phyloP scores from a whole-genome alignment of 1,284 basidiomycete species.

The Coniferiporia sulphurascens region DNA sequence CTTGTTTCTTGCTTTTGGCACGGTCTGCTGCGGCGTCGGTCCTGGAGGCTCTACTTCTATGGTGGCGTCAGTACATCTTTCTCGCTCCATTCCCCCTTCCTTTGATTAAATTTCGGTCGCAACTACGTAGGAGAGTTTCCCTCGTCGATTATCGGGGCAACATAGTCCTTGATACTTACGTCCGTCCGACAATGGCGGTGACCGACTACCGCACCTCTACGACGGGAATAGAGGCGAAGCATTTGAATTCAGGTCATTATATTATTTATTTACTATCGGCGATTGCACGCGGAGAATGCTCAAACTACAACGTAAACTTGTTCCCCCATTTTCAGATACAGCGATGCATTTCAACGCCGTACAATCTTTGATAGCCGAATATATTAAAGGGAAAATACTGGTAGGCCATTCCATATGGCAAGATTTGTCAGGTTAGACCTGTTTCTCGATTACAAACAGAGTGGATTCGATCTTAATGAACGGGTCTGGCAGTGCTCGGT shows the following conservation, averaged over 20 bases:
- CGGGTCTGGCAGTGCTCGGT: constrained; percentile 55
- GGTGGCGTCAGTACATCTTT: constrained; percentile 54
- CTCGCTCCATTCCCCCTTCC: constrained; percentile 8
- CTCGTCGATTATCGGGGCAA: constrained; percentile 61
- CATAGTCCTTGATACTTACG: constrained; percentile 54
- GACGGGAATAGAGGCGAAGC: constrained; percentile 59
- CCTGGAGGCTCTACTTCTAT: constrained; percentile 67
- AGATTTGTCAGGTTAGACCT: constrained; percentile 60
- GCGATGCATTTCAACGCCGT: constrained; percentile 53
- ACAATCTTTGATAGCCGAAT: constrained; percentile 56
- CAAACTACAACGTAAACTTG: constrained; percentile 21
- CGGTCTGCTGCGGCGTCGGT: constrained; percentile 21
- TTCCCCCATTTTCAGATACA: constrained; percentile 32
- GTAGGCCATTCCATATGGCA: constrained; percentile 75
- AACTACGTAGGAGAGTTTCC: constrained; percentile 47
- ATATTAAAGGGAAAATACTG: constrained; percentile 61
- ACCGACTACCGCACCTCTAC: constrained; percentile 68
- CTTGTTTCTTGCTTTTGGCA: constrained; percentile 18
- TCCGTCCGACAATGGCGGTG: constrained; percentile 63
- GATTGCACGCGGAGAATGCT: no score
- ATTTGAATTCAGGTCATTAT: constrained; percentile 47
- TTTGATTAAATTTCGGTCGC: neutral
- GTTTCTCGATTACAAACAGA: constrained; percentile 15
- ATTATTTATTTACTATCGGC: neutral
- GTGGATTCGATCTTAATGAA: constrained; percentile 13